Conservation (phyloP, 345 rosid species). For the Eucalyptus camaldulensis region DNA sequence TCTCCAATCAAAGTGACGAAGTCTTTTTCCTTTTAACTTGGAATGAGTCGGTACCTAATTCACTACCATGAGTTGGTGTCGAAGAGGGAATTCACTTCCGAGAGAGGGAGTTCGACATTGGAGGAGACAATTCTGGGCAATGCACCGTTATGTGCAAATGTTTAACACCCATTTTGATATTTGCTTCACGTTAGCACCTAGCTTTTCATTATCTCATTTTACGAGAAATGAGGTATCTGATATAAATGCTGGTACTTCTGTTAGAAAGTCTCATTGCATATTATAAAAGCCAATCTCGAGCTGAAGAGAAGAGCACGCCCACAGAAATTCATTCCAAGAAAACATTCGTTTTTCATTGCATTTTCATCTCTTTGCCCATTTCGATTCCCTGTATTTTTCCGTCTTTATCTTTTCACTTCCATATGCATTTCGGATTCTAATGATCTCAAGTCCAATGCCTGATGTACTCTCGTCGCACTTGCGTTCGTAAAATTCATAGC, state of each 20-base stretch:
- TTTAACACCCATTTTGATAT: not conserved
- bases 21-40: too few species aligned
- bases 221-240: not conserved
- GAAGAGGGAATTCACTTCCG: too few species aligned
- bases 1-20: too few species aligned
- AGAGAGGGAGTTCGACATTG: too few species aligned
- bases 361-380: not conserved
- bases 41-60: too few species aligned
- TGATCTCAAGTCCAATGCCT: too few species aligned
- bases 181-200: not conserved
- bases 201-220: not conserved
- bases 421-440: not conserved
- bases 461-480: too few species aligned
- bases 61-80: too few species aligned
- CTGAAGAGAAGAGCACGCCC: not conserved
- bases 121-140: too few species aligned
- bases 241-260: not conserved
- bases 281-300: not conserved
- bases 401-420: not conserved
- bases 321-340: not conserved
- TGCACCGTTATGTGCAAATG: too few species aligned
- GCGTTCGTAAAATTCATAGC: too few species aligned
- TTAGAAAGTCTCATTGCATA: not conserved
- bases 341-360: not conserved
- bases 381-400: not conserved